Evolutionary conservation across 2,329 filamentous ascomycete species (phyloP).

Genomic region (Cladosporium sp.): DNA sequence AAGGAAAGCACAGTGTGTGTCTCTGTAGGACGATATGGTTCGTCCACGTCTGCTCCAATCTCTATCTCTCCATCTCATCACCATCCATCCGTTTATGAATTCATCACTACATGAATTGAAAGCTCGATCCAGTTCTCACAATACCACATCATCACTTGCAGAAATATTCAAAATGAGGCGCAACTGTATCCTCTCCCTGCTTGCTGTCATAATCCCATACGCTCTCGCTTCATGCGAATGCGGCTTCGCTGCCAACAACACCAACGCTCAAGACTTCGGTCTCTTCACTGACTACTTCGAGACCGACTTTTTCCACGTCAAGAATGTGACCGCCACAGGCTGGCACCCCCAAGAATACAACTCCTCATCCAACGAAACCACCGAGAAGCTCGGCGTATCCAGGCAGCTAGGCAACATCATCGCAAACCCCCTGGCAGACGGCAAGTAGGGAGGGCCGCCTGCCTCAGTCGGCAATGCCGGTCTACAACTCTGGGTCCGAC

Average conservation of each 20-base stretch:
- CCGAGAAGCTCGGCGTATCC: slow-evolving; percentile 61
- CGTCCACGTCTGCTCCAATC: too few relatives aligned
- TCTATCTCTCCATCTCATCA: too few relatives aligned
- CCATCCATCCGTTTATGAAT: too few relatives aligned
- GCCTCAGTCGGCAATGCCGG: slow-evolving; percentile 44
- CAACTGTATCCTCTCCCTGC: neutral
- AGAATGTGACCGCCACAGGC: slow-evolving; percentile 37
- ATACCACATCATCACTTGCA: too few relatives aligned
- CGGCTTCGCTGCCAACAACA: slow-evolving; percentile 56
- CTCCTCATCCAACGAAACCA: slow-evolving; percentile 49
- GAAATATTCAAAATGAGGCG: neutral
- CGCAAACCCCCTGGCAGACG: slow-evolving; percentile 44
- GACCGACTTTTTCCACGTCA: slow-evolving; percentile 52
- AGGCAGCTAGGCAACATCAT: slow-evolving; percentile 54
- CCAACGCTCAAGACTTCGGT: slow-evolving; percentile 33
- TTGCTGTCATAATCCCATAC: neutral
- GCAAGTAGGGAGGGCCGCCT: slow-evolving; percentile 39
- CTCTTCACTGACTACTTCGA: slow-evolving; percentile 66
- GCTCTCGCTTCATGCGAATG: slow-evolving; percentile 56
- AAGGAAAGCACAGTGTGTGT: too few relatives aligned
- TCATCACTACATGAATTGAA: too few relatives aligned
- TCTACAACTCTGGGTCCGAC: slow-evolving; percentile 52
- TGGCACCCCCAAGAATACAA: slow-evolving; percentile 66
- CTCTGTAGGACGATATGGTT: too few relatives aligned
- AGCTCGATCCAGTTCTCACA: too few relatives aligned